Base-by-base conservation (phyloP, 345 rosid genomes). In the Corymbia maculata region DNA sequence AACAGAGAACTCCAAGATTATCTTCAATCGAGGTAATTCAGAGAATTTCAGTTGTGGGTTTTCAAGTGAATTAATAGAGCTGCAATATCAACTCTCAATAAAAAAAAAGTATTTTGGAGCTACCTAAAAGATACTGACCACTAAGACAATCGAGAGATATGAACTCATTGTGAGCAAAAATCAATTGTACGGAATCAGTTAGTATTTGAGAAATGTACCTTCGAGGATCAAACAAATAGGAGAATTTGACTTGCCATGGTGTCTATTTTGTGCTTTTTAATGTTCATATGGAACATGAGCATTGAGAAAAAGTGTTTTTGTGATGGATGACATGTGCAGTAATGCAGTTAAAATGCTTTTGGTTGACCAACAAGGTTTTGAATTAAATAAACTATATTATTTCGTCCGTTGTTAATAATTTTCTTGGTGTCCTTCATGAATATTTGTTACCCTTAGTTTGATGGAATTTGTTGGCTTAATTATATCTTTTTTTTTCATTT, bases 1-100 rank as follows among this genome's bases (percentile, higher is more conserved):
- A 11, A 26, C 24, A 59, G 30, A 26, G 30, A 11, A 26, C 11
- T 1, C 11, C 0, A 59, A 59, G 32, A 61, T 12, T 11, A 26
- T 13, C 4, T 61, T 61, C 8, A 2, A 12, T 28, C 0, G 16
- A 11, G 30, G 2, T 3, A 0, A 28, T 61, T 61, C 6, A 26
- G 15, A 59, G 30, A n/a, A 26, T 59, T 59, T 59, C 0, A 28
- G 2, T 28, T 5, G 8, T 61, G 68, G 7, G 1, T 61, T 61
- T 61, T 28, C 0, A 61, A 59, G 66, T 10, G 66, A 0, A 24
- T 9, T 24, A 59, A 59, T 26, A 26, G 13, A 26, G 66, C 11
- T 10, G 30, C n/a, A 24, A 0, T 28, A 59, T 59, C 5, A 59
- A 13, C 66, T 59, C 24, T 1, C 1, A 1, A n/a, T 13, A 59